Conservation (phyloP, 768 basidiomycete genomes). For the Lactarius trivialis region DNA sequence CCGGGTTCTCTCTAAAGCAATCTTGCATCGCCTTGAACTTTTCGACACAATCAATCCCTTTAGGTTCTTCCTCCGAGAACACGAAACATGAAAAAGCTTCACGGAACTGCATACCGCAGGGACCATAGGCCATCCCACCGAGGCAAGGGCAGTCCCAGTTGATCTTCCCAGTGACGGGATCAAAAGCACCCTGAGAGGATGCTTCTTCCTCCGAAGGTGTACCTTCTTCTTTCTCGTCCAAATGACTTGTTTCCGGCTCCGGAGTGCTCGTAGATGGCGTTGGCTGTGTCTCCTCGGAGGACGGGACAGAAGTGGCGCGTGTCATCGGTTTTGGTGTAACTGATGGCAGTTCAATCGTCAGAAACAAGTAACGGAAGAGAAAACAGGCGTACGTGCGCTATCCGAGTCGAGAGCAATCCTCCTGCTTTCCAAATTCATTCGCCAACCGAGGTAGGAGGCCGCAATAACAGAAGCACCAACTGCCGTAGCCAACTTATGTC, state of each 20-base stretch:
- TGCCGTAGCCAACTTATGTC: constrained; percentile 24
- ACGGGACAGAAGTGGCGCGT: background rate
- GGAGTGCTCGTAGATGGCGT: background rate
- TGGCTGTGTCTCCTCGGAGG: constrained; percentile 9
- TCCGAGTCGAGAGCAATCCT: constrained; percentile 26
- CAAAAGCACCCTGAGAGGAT: constrained; percentile 56
- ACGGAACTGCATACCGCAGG: constrained; percentile 88
- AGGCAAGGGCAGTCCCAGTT: constrained; percentile 99
- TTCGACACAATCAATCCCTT: constrained; percentile 96
- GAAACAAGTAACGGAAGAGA: background rate
- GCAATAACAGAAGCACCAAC: constrained; percentile 30
- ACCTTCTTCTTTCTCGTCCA: constrained; percentile 19
- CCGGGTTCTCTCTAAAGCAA: constrained; percentile 94
- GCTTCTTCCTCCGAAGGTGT: constrained; percentile 27
- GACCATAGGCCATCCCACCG: constrained; percentile 97
- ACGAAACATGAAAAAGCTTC: constrained; percentile 98
- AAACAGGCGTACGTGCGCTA: background rate
- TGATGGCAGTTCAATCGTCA: constrained; percentile 5
- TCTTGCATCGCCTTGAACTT: constrained; percentile 97
- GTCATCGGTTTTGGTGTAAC: constrained; percentile 12
- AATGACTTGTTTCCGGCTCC: background rate
- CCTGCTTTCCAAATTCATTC: constrained; percentile 23
- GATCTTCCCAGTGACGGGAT: constrained; percentile 97
- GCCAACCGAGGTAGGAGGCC: constrained; percentile 32
- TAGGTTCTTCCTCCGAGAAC: constrained; percentile 88